phyloP scores from a whole-genome alignment of 352 stramenopile species.

The Phytophthora citricola region DNA sequence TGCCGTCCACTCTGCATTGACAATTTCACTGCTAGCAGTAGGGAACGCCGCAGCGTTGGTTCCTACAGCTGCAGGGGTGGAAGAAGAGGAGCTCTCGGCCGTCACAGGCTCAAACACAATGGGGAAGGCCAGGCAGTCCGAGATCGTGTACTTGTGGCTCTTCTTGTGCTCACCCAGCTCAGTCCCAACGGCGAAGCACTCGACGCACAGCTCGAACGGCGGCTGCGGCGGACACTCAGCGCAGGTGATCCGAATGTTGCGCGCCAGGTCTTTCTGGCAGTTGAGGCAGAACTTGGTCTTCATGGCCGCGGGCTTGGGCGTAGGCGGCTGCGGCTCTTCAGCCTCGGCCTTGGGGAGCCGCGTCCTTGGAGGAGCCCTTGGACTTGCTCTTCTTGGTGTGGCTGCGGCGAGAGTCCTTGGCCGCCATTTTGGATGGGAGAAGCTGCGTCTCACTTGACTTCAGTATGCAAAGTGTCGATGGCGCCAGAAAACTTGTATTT shows the following conservation, averaged over 20 bases:
- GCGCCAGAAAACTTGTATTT: slow-evolving; percentile 14
- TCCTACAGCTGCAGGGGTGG: slow-evolving; percentile 19
- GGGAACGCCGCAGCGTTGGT: slow-evolving; percentile 30
- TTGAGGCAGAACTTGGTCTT: slow-evolving; percentile 88
- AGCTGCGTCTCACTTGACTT: slow-evolving; percentile 21
- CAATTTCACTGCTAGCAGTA: slow-evolving; percentile 3
- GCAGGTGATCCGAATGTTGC: slow-evolving; percentile 89
- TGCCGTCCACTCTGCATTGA: slow-evolving; percentile 85
- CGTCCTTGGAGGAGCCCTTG: slow-evolving; percentile 6
- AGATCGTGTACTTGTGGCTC: slow-evolving; percentile 81
- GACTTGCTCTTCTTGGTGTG: slow-evolving; percentile 44
- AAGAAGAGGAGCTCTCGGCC: slow-evolving; percentile 1
- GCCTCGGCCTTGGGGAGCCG: neutral
- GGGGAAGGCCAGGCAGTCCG: slow-evolving; percentile 83
- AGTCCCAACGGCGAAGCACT: slow-evolving; percentile 93
- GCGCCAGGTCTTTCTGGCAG: slow-evolving; percentile 85
- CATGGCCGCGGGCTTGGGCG: slow-evolving; percentile 38
- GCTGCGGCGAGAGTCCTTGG: slow-evolving; percentile 32
- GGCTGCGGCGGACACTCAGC: slow-evolving; percentile 65
- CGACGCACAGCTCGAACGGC: slow-evolving; percentile 92
- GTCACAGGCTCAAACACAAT: slow-evolving; percentile 60
- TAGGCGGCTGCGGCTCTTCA: slow-evolving; percentile 12
- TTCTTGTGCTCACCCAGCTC: slow-evolving; percentile 87
- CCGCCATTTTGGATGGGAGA: slow-evolving; percentile 25
- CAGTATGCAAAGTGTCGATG: slow-evolving; percentile 32